Evolutionary conservation across 371 early-diverging fungal genomes (phyloP).

Genomic region (Circinella umbellata): DNA sequence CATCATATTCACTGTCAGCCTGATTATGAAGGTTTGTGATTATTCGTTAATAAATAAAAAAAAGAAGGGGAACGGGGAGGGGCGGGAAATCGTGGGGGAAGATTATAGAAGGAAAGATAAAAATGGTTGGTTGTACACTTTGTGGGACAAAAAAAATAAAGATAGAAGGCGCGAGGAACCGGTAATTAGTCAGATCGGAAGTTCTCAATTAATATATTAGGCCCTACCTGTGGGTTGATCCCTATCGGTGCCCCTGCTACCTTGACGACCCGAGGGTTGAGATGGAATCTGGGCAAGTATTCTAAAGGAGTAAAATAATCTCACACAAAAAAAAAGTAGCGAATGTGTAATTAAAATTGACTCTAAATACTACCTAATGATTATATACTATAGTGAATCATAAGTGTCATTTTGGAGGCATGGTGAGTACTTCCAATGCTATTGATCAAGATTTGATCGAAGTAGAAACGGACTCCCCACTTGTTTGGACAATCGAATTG

Average conservation of each 20-base stretch:
- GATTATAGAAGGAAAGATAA: background rate
- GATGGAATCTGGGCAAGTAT: slow-evolving; percentile 83
- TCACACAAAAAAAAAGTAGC: no score
- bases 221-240: slow-evolving; percentile 89
- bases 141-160: background rate
- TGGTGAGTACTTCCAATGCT: slow-evolving; percentile 82
- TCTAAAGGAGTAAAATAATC: background rate
- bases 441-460: slow-evolving; percentile 60
- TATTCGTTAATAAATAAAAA: background rate
- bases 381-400: slow-evolving; percentile 47
- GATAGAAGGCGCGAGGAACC: slow-evolving; percentile 1
- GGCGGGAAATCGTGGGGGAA: background rate
- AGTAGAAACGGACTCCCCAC: slow-evolving; percentile 68
- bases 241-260: slow-evolving; percentile 74
- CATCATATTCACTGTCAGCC: slow-evolving; percentile 70
- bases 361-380: no score
- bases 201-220: slow-evolving; percentile 17
- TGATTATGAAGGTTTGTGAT: slow-evolving; percentile 63
- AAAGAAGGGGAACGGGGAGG: background rate
- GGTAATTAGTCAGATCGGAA: background rate
- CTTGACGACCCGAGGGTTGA: slow-evolving; percentile 76
- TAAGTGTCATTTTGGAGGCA: slow-evolving; percentile 66
- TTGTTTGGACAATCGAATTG: slow-evolving; percentile 83
- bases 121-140: no score
- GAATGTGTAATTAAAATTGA: background rate